These are phyloP conservation scores for Boletus patriciae DNA, from an alignment of 768 basidiomycete genomes.

Conservation along the genomic window DNA sequence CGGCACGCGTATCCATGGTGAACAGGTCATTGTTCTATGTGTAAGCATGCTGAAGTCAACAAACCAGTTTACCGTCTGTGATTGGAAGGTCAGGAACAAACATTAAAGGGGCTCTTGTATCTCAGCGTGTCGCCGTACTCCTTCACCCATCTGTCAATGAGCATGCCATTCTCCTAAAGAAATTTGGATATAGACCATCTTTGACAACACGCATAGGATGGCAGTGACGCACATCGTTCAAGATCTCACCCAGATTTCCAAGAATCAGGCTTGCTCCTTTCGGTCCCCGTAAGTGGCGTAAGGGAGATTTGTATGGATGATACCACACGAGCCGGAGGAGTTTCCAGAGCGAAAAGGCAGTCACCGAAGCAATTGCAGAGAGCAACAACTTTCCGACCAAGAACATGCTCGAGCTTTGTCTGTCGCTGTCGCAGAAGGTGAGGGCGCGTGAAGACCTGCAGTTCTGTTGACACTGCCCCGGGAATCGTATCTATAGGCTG, in stretches of 20 bases:
- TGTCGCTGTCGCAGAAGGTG: not conserved
- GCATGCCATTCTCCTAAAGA: constrained; percentile 25
- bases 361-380: constrained; percentile 10
- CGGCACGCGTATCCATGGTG: constrained; percentile 60
- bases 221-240: constrained; percentile 37
- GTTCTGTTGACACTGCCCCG: too few species aligned
- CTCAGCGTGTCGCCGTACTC: constrained; percentile 49
- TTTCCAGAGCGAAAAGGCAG: constrained; percentile 35
- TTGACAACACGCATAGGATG: not conserved
- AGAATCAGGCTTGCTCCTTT: constrained; percentile 43
- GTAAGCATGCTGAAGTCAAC: not conserved
- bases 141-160: constrained; percentile 46
- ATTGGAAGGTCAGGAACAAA: constrained; percentile 23
- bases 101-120: constrained; percentile 46
- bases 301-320: constrained; percentile 38
- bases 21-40: constrained; percentile 42
- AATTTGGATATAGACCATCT: not conserved
- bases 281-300: constrained; percentile 54
- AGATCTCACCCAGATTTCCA: constrained; percentile 49
- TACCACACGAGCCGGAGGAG: constrained; percentile 31
- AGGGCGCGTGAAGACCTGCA: not conserved
- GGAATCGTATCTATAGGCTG: not conserved
- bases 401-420: not conserved
- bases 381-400: not conserved
- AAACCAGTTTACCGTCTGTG: not conserved